Percentiles rank a stretch among this genome's conserved stretches.
Evolutionary conservation across 1,284 basidiomycete species (phyloP).

Genomic region (Polyporus tsugae): DNA sequence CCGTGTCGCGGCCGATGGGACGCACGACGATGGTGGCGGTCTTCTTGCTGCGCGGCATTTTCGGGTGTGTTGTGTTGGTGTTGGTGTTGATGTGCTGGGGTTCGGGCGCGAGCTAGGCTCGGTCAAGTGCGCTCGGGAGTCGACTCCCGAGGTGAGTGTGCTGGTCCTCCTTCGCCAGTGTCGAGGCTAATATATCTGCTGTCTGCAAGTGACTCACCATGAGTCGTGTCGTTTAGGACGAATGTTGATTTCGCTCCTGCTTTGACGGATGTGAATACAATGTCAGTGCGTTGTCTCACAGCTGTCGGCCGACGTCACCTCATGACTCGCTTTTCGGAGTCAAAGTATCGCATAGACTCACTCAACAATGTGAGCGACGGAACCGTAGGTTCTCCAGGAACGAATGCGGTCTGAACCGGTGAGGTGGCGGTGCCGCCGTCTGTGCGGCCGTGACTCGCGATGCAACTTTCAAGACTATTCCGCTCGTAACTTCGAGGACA

Average conservation of each 20-base stretch:
- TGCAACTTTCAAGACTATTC: too few relatives aligned
- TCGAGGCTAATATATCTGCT: constrained; percentile 3
- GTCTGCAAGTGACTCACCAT: background rate
- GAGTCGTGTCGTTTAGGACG: background rate
- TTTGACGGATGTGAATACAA: background rate
- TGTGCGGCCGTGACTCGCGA: background rate
- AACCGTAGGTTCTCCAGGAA: background rate
- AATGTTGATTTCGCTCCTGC: background rate
- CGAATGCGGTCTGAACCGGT: background rate
- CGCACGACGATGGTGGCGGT: constrained; percentile 20
- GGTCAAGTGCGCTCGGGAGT: background rate
- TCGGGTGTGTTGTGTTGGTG: background rate
- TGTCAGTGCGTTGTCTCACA: background rate
- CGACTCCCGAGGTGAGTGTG: constrained; percentile 8
- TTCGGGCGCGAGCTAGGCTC: background rate
- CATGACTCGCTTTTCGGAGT: background rate
- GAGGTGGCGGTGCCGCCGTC: background rate
- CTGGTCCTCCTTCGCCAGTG: background rate
- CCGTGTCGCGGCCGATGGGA: constrained; percentile 17
- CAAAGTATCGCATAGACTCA: background rate
- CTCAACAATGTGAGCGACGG: background rate
- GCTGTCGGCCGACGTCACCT: background rate
- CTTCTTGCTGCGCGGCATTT: constrained; percentile 24
- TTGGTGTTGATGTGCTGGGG: background rate
- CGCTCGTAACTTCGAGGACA: too few relatives aligned